Evolutionary conservation across 495 filamentous ascomycete species (phyloP).

Genomic region (Opeltia flavorubescens): DNA sequence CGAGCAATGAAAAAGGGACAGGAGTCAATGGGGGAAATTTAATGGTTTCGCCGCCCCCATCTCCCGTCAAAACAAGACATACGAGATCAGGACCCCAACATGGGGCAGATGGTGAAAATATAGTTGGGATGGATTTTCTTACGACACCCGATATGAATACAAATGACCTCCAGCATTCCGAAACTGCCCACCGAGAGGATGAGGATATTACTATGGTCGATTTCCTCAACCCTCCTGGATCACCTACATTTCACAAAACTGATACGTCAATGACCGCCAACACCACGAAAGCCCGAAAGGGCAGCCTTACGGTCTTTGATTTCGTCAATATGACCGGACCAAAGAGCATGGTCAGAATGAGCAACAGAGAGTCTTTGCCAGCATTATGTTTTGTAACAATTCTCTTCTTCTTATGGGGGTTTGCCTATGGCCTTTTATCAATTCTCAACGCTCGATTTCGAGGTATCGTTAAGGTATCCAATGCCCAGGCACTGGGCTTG

Average conservation of each 20-base stretch:
- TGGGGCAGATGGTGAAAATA: not conserved
- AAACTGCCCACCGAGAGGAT: constrained; percentile 13
- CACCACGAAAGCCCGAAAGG: constrained; percentile 18
- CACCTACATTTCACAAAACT: constrained; percentile 10
- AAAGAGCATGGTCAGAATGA: constrained; percentile 61
- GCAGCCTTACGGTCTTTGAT: constrained; percentile 45
- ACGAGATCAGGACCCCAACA: not conserved
- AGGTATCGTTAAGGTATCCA: constrained; percentile 29
- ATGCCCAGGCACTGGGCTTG: constrained; percentile 38
- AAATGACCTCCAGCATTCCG: not conserved
- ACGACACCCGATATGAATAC: constrained; percentile 13
- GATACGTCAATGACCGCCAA: constrained; percentile 6
- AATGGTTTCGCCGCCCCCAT: not conserved
- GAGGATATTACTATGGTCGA: constrained; percentile 38
- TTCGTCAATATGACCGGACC: constrained; percentile 71
- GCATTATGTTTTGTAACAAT: constrained; percentile 52
- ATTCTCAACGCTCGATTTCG: constrained; percentile 53
- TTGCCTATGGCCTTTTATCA: constrained; percentile 71
- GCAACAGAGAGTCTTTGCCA: constrained; percentile 39
- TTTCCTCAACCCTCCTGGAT: constrained; percentile 43
- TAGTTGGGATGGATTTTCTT: constrained; percentile 22
- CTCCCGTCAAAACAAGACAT: not conserved
- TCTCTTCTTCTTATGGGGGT: constrained; percentile 78
- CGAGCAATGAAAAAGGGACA: constrained; percentile 12
- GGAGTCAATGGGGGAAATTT: constrained; percentile 1